These are phyloP conservation scores for Apiospora arundinis DNA, from an alignment of 2,329 filamentous ascomycete genomes.

Conservation along the genomic window DNA sequence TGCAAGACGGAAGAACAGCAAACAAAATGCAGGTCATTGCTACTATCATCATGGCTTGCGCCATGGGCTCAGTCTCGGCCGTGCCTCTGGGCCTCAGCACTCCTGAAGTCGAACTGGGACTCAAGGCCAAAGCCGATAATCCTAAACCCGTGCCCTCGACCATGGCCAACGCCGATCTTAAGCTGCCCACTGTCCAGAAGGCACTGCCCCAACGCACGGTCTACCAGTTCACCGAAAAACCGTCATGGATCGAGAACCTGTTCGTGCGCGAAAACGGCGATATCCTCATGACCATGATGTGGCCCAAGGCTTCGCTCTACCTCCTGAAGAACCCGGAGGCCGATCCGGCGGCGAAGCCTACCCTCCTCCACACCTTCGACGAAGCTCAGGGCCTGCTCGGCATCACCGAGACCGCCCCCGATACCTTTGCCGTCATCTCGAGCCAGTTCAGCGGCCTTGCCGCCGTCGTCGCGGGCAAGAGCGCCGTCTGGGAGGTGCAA, in stretches of 20 bases:
- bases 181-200: background rate
- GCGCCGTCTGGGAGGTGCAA: constrained; percentile 29
- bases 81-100: background rate
- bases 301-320: constrained; percentile 36
- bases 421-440: constrained; percentile 33
- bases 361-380: constrained; percentile 38
- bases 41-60: background rate
- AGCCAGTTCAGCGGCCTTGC: constrained; percentile 24
- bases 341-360: constrained; percentile 24
- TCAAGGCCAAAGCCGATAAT: background rate
- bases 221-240: constrained; percentile 31
- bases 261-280: constrained; percentile 40
- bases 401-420: constrained; percentile 39
- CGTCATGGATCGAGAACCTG: constrained; percentile 42
- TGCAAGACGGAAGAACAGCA: background rate
- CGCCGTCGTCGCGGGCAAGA: constrained; percentile 26
- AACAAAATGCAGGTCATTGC: background rate
- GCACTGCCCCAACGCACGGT: constrained; percentile 29
- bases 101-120: background rate
- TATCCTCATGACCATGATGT: constrained; percentile 40
- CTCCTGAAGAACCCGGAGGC: constrained; percentile 37
- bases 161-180: background rate
- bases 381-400: constrained; percentile 36
- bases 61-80: background rate
- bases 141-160: background rate